Evolutionary conservation across 768 basidiomycete genomes (phyloP).

Genomic region (Rhizopogon rudus): DNA sequence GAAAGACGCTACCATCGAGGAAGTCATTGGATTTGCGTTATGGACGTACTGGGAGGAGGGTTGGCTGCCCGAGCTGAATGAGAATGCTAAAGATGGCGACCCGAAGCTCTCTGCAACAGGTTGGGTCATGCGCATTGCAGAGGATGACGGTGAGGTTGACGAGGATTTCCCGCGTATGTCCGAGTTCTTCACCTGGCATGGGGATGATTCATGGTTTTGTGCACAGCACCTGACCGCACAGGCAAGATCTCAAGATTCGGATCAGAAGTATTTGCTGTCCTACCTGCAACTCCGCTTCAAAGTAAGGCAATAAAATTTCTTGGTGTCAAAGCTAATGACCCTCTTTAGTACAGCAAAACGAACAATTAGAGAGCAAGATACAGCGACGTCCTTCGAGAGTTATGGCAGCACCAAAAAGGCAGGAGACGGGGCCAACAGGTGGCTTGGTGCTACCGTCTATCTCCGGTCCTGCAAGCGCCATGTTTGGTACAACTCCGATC

Average conservation of each 20-base stretch:
- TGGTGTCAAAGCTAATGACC: not conserved
- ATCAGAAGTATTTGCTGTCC: constrained; percentile 84
- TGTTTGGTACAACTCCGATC: constrained; percentile 45
- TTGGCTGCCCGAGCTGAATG: constrained; percentile 73
- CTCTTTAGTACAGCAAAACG: constrained; percentile 67
- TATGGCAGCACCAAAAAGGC: constrained; percentile 56
- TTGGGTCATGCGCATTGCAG: constrained; percentile 92
- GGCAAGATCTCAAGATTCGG: constrained; percentile 85
- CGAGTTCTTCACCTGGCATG: too few species aligned
- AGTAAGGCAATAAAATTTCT: constrained; percentile 35
- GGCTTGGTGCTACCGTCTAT: constrained; percentile 36
- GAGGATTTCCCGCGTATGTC: constrained; percentile 92
- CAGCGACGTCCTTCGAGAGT: constrained; percentile 71
- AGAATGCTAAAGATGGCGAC: constrained; percentile 58
- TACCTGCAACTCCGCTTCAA: constrained; percentile 70
- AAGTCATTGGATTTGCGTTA: constrained; percentile 89
- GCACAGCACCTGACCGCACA: constrained; percentile 83
- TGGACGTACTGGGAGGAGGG: constrained; percentile 94
- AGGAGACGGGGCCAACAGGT: constrained; percentile 36
- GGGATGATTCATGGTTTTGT: not conserved
- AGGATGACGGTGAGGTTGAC: constrained; percentile 97
- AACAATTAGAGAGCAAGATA: constrained; percentile 72
- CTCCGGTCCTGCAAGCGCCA: constrained; percentile 37
- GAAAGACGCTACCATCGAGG: constrained; percentile 89
- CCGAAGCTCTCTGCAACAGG: constrained; percentile 72